Evolutionary conservation across 2,329 filamentous ascomycete species (phyloP), one percentile per base, ranked within the genome.

Genomic region (Exutisphaerella laricina): DNA sequence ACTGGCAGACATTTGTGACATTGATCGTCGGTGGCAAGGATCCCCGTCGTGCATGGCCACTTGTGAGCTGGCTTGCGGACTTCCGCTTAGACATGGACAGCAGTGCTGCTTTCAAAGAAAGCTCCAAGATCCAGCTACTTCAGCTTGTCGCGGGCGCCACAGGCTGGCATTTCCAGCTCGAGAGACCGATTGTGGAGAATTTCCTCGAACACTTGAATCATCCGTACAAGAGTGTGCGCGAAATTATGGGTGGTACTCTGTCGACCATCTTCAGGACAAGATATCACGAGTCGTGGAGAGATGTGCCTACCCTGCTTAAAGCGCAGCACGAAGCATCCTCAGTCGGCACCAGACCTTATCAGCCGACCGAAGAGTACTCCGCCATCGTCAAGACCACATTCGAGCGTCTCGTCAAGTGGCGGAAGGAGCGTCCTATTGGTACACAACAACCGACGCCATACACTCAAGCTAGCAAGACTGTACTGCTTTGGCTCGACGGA

Each of bases 61-160:
- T 98, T 50, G 78, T 95, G 25, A 84, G 92, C 51, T 84, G 80
- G 65, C 73, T 98, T 14, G 79, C 84, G 34, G 79, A 82, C 41
- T 97, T 97, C 77, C 79, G 88, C 21, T 74, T 98, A 7, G 92
- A 98, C 62, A 90, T 97, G 83, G 74, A 79, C 4, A 96, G 90
- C 0, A 96, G 97, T 61, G 92, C 94, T 3, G 92, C 92, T 0
- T 98, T 98, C 75, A 98, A 98, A 64, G 94, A 98, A 64, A 95
- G 90, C 42, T 94, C 90, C 20, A 96, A 97, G 70, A 87, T 98
- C 12, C 84, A 92, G 53, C 71, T 98, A 21, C 73, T 98, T 13
- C 88, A 96, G 55, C 88, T 94, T 54, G 78, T 86, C 49, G 85
- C 98, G 46, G 81, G 82, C 32, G 88, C 95, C 57, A 79, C 82